Evolutionary conservation across 129 eudicot species (phyloP).

Genomic region (Lactuca saligna): DNA sequence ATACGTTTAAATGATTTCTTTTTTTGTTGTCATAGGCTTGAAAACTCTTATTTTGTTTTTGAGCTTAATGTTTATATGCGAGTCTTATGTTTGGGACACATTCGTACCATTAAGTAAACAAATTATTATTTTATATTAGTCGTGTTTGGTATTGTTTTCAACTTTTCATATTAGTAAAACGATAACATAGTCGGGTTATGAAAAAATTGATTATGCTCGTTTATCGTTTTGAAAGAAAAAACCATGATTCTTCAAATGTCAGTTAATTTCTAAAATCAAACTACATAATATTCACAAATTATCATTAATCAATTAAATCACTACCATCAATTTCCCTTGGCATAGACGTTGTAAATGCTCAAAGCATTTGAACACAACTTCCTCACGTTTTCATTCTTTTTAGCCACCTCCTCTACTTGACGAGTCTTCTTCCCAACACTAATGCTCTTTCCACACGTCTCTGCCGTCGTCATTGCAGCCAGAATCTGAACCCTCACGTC

Average conservation of each 20-base stretch:
- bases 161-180: too few species aligned
- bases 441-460: slow-evolving; percentile 45
- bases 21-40: too few species aligned
- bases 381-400: slow-evolving; percentile 34
- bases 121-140: too few species aligned
- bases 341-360: slow-evolving; percentile 30
- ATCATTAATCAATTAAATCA: not conserved
- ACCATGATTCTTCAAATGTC: not conserved
- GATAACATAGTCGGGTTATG: too few species aligned
- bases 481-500: slow-evolving; percentile 38
- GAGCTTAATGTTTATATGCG: too few species aligned
- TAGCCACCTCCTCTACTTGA: slow-evolving; percentile 27
- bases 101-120: too few species aligned
- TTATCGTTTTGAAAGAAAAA: too few species aligned
- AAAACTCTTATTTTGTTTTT: too few species aligned
- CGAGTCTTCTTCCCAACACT: slow-evolving; percentile 26
- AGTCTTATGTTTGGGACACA: too few species aligned
- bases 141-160: too few species aligned
- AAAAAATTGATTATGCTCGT: too few species aligned
- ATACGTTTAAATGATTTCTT: too few species aligned
- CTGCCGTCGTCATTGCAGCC: slow-evolving; percentile 43
- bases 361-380: slow-evolving; percentile 40
- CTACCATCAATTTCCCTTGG: slow-evolving; percentile 10
- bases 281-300: not conserved
- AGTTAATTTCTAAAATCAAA: not conserved